Evolutionary conservation across 371 early-diverging fungal genomes (phyloP).

Genomic region (Zychaea mexicana): DNA sequence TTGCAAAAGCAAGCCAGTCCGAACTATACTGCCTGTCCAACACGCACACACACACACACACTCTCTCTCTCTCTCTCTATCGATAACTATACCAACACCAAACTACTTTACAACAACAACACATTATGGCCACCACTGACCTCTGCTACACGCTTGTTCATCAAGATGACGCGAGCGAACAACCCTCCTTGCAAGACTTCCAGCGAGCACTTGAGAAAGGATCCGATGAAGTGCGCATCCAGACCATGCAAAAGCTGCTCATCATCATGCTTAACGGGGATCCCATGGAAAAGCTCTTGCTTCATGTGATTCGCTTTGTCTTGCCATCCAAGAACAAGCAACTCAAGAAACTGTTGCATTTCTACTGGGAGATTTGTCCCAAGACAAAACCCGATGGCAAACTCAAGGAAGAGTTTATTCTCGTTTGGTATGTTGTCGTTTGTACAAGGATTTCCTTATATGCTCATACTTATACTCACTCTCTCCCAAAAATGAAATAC

Average conservation of each 20-base stretch:
- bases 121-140: conserved; percentile 40
- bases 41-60: too few relatives aligned
- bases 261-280: conserved; percentile 93
- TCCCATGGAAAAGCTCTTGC: conserved; percentile 83
- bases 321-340: conserved; percentile 93
- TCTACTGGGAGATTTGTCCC: conserved; percentile 97
- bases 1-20: too few relatives aligned
- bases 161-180: conserved; percentile 66
- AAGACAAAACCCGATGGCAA: conserved; percentile 92
- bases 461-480: neutral
- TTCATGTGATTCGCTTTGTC: conserved; percentile 97
- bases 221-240: conserved; percentile 88
- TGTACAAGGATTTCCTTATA: neutral
- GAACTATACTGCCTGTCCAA: too few relatives aligned
- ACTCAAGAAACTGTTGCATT: conserved; percentile 91
- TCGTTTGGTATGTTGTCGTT: conserved; percentile 77
- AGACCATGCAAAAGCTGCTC: conserved; percentile 91
- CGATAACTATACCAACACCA: too few relatives aligned
- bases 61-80: too few relatives aligned
- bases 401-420: conserved; percentile 94
- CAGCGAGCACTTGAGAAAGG: conserved; percentile 86
- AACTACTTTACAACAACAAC: too few relatives aligned
- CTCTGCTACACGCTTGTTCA: conserved; percentile 73
- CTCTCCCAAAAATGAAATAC: too few relatives aligned
- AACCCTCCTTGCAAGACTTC: conserved; percentile 70